Evolutionary conservation across 2,329 filamentous ascomycete genomes (phyloP), one percentile per base, ranked within the genome.

Genomic region (Talaromyces rugulosus): DNA sequence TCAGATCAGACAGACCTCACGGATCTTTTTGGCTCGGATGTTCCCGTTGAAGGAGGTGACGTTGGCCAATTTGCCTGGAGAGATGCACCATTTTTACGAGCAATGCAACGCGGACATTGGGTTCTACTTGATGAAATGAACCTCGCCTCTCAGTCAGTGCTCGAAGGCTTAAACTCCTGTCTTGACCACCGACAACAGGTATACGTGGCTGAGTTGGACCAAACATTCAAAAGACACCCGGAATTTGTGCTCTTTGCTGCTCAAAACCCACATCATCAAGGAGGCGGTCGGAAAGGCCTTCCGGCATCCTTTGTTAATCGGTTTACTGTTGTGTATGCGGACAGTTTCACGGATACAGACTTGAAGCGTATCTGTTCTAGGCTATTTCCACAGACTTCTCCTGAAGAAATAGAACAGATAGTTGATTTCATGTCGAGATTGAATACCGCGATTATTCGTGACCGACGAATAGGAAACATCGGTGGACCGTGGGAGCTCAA

Each of bases 111-210:
- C 62, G 95, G 95, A 31, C 91, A 96, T 68, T 99, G 95, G 95
- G 95, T 99, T 11, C 81, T 99, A 31, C 83, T 99, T 0, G 95
- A 99, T 71, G 95, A 99, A 80, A 99, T 99, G 95, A 99, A 99
- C 70, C 79, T 99, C 65, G 95, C 96, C 1, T 98, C 94, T 0
- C 95, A 99, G 73, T 96, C 94, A 4, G 93, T 99, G 1, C 84
- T 99, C 1, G 95, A 99, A 78, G 96, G 95, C 65, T 81, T 99
- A 34, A 99, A 99, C 68, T 94, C 95, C 27, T 98, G 95, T 78
- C 83, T 99, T 33, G 95, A 99, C 75, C 96, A 99, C 74, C 88
- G 96, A 75, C 94, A 95, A 62, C 91, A 97, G 74, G 91, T 96
- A 0, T 99, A 97, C 72, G 88, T 99, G 63, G 92, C 95, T 0